Evolutionary conservation across 1,284 basidiomycete species (phyloP), one percentile per base, ranked within the genome.

Genomic region (Fomes fomentarius): DNA sequence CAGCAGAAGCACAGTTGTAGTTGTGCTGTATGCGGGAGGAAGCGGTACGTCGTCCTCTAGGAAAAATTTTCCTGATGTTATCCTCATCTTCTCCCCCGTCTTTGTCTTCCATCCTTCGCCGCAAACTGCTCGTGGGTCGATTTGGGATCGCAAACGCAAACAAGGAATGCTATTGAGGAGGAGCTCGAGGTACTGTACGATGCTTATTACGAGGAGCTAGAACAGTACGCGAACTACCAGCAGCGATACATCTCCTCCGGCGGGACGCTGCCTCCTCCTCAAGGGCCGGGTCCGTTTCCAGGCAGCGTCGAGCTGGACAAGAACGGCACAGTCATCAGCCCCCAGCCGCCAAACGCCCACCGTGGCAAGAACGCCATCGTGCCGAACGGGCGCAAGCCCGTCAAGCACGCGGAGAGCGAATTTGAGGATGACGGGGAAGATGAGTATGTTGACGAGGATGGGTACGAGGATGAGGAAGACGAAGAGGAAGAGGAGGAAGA

Each of bases 121-220:
- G 17, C 21, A 31, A 55, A 37, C 9, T 31, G 44, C 15, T 35
- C 50, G 31, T 47, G 24, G 47, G 33, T 54, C 63, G 63, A 52
- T 58, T 41, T 12, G 52, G 39, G 28, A 41, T 37, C 52, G 46
- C 38, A 50, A 47, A 50, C 51, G 52, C 94, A 53, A 45, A 47
- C 51, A 54, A 94, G 93, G 64, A 87, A 90, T 77, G 95, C 96
- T 66, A 98, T 99, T 77, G 97, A 98, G 81, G 93, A 94, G 78
- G 96, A 99, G 81, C 88, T 99, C 73, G 94, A 98, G 80, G 93
- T 95, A 79, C 88, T 98, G 76, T 98, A 99, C 82, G 94, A 97
- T 82, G 93, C 94, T 78, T 99, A 99, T 84, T 98, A 98, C 84
- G 93, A 97, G 74, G 96, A 98, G 82, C 89, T 99, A 77, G 93